Base-by-base conservation (phyloP, 495 filamentous ascomycete species). In the Penicillium goetzii region DNA sequence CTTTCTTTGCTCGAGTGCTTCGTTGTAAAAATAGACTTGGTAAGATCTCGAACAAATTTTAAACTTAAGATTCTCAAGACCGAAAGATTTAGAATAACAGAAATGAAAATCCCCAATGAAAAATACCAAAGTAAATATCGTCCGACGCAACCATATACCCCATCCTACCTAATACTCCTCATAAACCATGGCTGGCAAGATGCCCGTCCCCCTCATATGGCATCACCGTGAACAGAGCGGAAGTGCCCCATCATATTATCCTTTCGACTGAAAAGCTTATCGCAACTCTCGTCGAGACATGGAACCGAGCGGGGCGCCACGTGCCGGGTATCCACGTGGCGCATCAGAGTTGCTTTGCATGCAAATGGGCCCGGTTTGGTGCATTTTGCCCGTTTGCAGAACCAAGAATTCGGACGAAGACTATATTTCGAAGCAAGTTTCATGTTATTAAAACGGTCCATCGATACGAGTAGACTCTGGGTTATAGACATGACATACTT, bases 251-350 rank as follows among this genome's bases (percentile, higher is more conserved):
- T n/a, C 36, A 62, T 51, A 6, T 62, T 62, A 45, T 62, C 59
- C 9, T 59, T 62, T 21, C 59, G 59, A 51, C 25, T 66, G 14
- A 66, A 62, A 1, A 38, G 10, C 12, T 23, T 28, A 14, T 12
- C 23, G 32, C 59, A 66, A 3, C 32, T 14, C 6, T 30, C 25
- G 15, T 34, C 50, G 17, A n/a, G 23, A 30, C 64, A 66, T 8
- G 54, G 30, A 23, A 63, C 47, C 1, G 63, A 49, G 15, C 58
- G 25, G 5, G 63, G 67, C 8, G 28, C 26, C n/a, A 69, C 43
- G 53, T 69, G 67, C 54, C 61, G 60, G 4, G 60, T 66, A 7
- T 61, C 45, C 17, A 66, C 53, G 19, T 69, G 67, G 12, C 67
- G 63, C 34, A 66, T 52, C 5, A 69, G 40, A 4, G 51, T 52